Percentiles rank a stretch among this genome's conserved stretches.
Evolutionary conservation across 164 flowering plant genomes (phyloP).

Genomic region (Stephania yunnanensis): DNA sequence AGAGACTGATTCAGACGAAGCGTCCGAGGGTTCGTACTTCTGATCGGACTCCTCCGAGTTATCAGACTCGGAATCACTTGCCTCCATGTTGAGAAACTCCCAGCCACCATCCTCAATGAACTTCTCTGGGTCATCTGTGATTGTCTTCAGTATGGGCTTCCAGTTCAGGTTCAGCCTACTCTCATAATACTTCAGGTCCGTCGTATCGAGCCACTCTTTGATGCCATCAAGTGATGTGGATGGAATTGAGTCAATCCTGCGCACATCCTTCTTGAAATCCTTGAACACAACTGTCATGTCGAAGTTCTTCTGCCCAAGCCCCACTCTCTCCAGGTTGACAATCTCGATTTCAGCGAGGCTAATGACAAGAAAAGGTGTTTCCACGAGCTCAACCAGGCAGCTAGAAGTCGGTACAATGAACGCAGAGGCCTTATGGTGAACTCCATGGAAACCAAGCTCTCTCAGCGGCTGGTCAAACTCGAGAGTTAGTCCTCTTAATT

Average conservation of each 20-base stretch:
- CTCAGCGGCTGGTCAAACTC: slow-evolving; percentile 87
- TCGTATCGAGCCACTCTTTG: slow-evolving; percentile 85
- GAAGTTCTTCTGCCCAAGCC: slow-evolving; percentile 80
- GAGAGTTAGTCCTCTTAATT: slow-evolving; percentile 47
- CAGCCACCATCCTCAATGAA: slow-evolving; percentile 87
- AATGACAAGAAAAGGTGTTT: slow-evolving; percentile 67
- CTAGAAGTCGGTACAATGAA: slow-evolving; percentile 77
- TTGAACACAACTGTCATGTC: slow-evolving; percentile 83
- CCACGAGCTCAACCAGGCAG: slow-evolving; percentile 77
- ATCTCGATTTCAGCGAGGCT: slow-evolving; percentile 78
- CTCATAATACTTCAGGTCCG: slow-evolving; percentile 81
- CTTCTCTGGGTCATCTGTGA: slow-evolving; percentile 66
- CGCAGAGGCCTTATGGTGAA: slow-evolving; percentile 64
- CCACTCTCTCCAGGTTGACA: slow-evolving; percentile 78
- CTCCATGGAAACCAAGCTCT: slow-evolving; percentile 88
- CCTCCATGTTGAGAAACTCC: slow-evolving; percentile 85
- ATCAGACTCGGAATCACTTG: slow-evolving; percentile 66
- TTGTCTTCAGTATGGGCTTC: slow-evolving; percentile 65
- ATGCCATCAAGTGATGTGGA: slow-evolving; percentile 77
- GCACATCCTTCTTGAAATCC: slow-evolving; percentile 80
- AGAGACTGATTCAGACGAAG: slow-evolving; percentile 49
- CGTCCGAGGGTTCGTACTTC: slow-evolving; percentile 75
- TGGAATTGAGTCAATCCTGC: slow-evolving; percentile 77
- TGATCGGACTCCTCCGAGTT: slow-evolving; percentile 65
- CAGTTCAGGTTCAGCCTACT: slow-evolving; percentile 75